Percentiles rank a stretch among this genome's conserved stretches.
phyloP scores from a whole-genome alignment of 2,329 filamentous ascomycete genomes.

The Pestalotiopsis sp. region DNA sequence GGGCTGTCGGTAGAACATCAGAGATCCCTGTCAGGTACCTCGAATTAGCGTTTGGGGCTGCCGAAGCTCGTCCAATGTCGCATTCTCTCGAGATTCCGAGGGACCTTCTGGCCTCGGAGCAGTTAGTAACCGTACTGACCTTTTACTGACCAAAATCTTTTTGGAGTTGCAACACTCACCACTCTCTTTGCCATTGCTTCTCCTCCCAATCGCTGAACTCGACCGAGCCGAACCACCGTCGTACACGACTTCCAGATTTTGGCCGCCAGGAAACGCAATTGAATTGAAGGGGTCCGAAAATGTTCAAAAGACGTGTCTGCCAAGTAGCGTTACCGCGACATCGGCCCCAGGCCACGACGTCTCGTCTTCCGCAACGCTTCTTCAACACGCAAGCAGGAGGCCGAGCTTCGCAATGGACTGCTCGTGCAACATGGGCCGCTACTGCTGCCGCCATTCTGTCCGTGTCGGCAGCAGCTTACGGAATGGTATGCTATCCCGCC shows the following conservation, averaged over 20 bases:
- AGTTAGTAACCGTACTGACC: neutral
- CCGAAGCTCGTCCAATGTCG: neutral
- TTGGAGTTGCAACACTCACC: neutral
- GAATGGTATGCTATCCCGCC: constrained; percentile 10
- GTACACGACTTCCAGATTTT: neutral
- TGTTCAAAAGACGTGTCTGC: constrained; percentile 13
- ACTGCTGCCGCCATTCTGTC: constrained; percentile 9
- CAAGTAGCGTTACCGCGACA: constrained; percentile 4
- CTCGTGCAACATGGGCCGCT: constrained; percentile 3
- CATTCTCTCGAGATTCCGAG: neutral
- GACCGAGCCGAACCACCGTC: neutral
- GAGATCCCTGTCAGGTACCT: neutral
- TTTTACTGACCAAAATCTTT: neutral
- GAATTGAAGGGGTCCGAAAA: neutral
- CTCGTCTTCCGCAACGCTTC: constrained; percentile 2
- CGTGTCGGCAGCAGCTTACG: constrained; percentile 12
- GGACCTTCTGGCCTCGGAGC: neutral
- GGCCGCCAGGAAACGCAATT: neutral
- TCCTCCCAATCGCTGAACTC: neutral
- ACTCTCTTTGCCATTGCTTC: neutral
- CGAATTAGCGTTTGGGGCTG: neutral
- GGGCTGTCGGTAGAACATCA: neutral
- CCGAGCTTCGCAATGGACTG: neutral
- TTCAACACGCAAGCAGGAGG: constrained; percentile 5
- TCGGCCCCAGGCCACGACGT: neutral